A percentile compares a stretch with the other conserved stretches of the same genome.
Conservation (phyloP, 352 stramenopile species). For the Pythium aphanidermatum region DNA sequence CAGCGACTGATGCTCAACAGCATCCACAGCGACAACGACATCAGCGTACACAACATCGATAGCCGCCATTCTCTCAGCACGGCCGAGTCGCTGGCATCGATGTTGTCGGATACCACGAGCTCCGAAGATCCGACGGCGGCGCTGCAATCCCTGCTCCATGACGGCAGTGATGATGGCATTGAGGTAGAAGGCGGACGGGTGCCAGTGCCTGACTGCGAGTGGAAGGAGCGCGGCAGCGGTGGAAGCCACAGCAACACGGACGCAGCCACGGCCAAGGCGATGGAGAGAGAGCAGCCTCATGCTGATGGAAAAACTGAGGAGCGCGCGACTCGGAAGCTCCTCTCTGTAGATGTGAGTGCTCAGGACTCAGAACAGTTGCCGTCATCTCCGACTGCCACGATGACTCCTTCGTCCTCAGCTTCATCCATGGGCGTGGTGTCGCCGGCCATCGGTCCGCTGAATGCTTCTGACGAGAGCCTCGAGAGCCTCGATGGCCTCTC, state of each 20-base stretch:
- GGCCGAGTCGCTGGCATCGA: constrained; percentile 31
- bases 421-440: constrained; percentile 8
- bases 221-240: too few species aligned
- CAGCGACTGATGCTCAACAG: constrained; percentile 83
- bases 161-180: not conserved
- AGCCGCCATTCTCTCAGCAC: constrained; percentile 37
- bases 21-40: constrained; percentile 62
- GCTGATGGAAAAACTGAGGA: too few species aligned
- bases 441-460: constrained; percentile 4
- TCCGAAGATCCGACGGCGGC: not conserved
- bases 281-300: too few species aligned
- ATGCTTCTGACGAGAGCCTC: constrained; percentile 4
- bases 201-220: too few species aligned
- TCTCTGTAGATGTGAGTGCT: constrained; percentile 10
- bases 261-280: too few species aligned
- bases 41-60: constrained; percentile 80
- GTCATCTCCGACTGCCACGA: constrained; percentile 5
- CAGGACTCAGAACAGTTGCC: not conserved
- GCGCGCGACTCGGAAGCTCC: constrained; percentile 3
- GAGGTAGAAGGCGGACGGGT: too few species aligned
- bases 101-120: constrained; percentile 25
- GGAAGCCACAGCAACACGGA: too few species aligned
- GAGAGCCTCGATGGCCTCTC: constrained; percentile 9
- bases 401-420: constrained; percentile 13
- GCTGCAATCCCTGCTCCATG: not conserved